These are phyloP conservation scores for Pachyrhizus erosus DNA, from an alignment of 306 rosid species.

Conservation along the genomic window DNA sequence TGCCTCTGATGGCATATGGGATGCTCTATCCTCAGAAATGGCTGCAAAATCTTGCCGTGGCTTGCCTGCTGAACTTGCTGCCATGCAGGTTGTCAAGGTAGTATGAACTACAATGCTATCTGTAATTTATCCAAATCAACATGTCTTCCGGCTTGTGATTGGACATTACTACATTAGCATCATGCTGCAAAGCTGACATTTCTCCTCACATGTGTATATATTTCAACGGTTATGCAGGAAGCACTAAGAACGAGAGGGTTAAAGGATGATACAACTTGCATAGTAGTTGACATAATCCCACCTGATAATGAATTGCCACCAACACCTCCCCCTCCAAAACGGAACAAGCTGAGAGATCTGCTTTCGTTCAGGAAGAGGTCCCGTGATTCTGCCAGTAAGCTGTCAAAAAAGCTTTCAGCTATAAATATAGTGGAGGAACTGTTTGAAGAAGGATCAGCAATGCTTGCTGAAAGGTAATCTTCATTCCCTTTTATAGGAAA, in stretches of 20 bases:
- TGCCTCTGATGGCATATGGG: slow-evolving; percentile 99
- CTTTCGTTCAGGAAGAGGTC: slow-evolving; percentile 74
- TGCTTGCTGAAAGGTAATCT: slow-evolving; percentile 96
- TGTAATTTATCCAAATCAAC: slow-evolving; percentile 27
- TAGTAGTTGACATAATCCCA: slow-evolving; percentile 90
- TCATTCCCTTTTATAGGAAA: slow-evolving; percentile 5
- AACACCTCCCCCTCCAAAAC: slow-evolving; percentile 70
- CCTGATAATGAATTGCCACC: slow-evolving; percentile 65
- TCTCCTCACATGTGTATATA: slow-evolving; percentile 28
- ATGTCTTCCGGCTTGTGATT: slow-evolving; percentile 33
- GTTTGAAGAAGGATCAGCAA: slow-evolving; percentile 97
- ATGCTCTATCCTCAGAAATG: slow-evolving; percentile 85
- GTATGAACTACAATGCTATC: slow-evolving; percentile 21
- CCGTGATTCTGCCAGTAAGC: slow-evolving; percentile 61
- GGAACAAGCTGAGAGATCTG: slow-evolving; percentile 66
- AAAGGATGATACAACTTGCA: slow-evolving; percentile 94
- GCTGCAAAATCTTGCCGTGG: slow-evolving; percentile 91
- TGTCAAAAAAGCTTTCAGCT: slow-evolving; percentile 86
- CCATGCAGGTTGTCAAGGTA: slow-evolving; percentile 95
- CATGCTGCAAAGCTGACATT: slow-evolving; percentile 21
- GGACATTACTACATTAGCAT: slow-evolving; percentile 12
- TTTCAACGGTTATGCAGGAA: slow-evolving; percentile 59
- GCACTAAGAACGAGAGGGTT: slow-evolving; percentile 83
- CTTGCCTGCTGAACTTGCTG: slow-evolving; percentile 93
- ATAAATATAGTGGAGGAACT: slow-evolving; percentile 85